Evolutionary conservation across 2,329 filamentous ascomycete genomes (phyloP), one percentile per base, ranked within the genome.

Genomic region (Penicillium nordicum): DNA sequence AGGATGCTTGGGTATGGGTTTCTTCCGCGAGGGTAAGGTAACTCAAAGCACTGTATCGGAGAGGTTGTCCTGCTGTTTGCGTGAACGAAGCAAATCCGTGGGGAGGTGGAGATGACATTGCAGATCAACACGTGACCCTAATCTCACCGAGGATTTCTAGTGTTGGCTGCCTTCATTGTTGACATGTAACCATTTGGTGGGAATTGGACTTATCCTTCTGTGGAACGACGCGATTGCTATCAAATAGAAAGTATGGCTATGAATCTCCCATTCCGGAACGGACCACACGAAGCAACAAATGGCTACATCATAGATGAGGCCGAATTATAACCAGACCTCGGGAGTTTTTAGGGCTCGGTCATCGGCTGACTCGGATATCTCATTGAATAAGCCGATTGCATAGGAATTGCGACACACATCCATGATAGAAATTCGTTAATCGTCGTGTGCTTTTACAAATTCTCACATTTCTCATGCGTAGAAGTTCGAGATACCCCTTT

Each of bases 371-470:
- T 27, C 16, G n/a, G n/a, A 54, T 46, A 27, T 16, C 29, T 37
- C 18, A 47, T 36, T 46, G 43, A 21, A 21, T 29, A 38, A 16
- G 9, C 25, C 9, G 11, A 11, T 5, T 45, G 5, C 9, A n/a
- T 3, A 30, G 21, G n/a, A 10, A 23, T 50, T 29, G 53, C 30
- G 34, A 70, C 68, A 67, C 64, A 25, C 69, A 65, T 48, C 65
- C 63, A 6, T 63, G 66, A 18, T 70, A 64, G 14, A 30, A 21
- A 8, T 9, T n/a, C 4, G 4, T 10, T 7, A 16, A 3, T 5
- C 2, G 4, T 8, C 0, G 9, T 16, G 21, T 16, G 7, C 2
- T 16, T 25, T 16, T 37, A 42, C 7, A 42, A 25, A 4, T 25
- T 16, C 12, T 25, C 14, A 16, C 14, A 25, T 21, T n/a, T 42